Conservation (phyloP, 257 asterid species). For the Misopates orontium region DNA sequence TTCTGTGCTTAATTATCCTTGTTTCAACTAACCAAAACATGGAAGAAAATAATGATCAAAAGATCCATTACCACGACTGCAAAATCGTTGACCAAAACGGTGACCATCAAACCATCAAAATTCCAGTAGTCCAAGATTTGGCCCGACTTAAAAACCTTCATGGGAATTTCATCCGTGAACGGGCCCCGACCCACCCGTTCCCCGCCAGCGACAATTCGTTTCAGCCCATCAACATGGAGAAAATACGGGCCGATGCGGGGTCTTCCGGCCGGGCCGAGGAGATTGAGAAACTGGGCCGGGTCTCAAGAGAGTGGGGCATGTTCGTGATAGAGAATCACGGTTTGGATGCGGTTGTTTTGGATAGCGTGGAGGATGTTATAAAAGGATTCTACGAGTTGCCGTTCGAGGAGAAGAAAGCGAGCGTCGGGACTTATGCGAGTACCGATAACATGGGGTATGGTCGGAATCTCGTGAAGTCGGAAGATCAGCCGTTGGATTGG, state of each 20-base stretch:
- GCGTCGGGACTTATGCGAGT: conserved; percentile 40
- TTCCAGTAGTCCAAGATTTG: conserved; percentile 51
- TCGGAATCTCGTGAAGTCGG: conserved; percentile 38
- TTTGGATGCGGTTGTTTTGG: conserved; percentile 24
- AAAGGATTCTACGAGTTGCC: conserved; percentile 35
- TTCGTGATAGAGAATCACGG: conserved; percentile 44
- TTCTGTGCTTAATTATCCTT: neutral
- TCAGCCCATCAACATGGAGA: conserved; percentile 30
- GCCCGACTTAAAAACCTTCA: conserved; percentile 36
- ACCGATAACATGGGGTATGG: conserved; percentile 48
- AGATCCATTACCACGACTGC: conserved; percentile 30
- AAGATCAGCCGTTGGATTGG: conserved; percentile 47
- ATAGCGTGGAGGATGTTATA: conserved; percentile 28
- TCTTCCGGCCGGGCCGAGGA: conserved; percentile 26
- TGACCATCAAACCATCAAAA: conserved; percentile 9
- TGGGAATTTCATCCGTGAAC: conserved; percentile 30
- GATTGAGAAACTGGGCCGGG: conserved; percentile 37
- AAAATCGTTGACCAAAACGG: conserved; percentile 38
- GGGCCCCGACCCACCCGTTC: conserved; percentile 15
- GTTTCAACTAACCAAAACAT: neutral
- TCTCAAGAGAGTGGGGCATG: conserved; percentile 40
- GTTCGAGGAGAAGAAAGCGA: conserved; percentile 39
- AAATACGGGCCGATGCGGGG: conserved; percentile 20
- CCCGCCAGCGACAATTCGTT: conserved; percentile 7
- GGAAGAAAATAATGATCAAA: neutral